Evolutionary conservation across 2,329 filamentous ascomycete species (phyloP), one percentile per base, ranked within the genome.

Genomic region (Fusarium sarcochroum): DNA sequence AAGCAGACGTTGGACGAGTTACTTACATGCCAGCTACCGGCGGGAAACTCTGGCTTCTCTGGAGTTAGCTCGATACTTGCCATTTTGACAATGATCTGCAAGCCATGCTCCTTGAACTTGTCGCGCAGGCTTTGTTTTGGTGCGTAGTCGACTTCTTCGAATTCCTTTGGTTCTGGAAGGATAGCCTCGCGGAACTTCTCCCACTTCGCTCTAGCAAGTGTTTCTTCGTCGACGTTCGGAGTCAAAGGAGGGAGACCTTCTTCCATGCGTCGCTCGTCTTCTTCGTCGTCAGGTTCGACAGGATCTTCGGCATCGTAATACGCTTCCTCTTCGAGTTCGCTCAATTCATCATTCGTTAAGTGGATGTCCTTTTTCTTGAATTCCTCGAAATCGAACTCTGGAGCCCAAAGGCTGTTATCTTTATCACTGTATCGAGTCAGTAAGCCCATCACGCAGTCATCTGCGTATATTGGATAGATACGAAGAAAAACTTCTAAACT

Each of bases 71-170:
- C 47, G 20, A 59, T 62, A 14, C 54, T 62, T 4, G 35, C 54
- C 47, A 62, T 62, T 18, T 62, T 59, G 14, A 53, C 27, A 5
- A 53, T 44, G 17, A 59, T 40, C 23, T 59, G 30, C 17, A 59
- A 8, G 1, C 41, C 30, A 7, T 40, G 5, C 2, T 52, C 23
- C 14, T 21, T 32, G n/a, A 58, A 62, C 21, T n/a, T 52, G 6
- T 44, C n/a, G 1, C 21, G 35, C 2, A 58, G n/a, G 7, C 6
- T 47, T 20, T 52, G n/a, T 25, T 32, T 14, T 14, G 46, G 46
- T 6, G 41, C 6, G 8, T 58, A 58, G 23, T 52, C 13, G 4
- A 37, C 20, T 11, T 14, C 5, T 2, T 32, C 20, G 25, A 42
- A 52, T 10, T 15, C 27, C 2, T 14, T 30, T 13, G 46, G 58